A percentile compares a stretch with the other conserved stretches of the same genome.
phyloP scores from a whole-genome alignment of 1,139 yeast genomes.

The Barnettozyma hawaiiensis region DNA sequence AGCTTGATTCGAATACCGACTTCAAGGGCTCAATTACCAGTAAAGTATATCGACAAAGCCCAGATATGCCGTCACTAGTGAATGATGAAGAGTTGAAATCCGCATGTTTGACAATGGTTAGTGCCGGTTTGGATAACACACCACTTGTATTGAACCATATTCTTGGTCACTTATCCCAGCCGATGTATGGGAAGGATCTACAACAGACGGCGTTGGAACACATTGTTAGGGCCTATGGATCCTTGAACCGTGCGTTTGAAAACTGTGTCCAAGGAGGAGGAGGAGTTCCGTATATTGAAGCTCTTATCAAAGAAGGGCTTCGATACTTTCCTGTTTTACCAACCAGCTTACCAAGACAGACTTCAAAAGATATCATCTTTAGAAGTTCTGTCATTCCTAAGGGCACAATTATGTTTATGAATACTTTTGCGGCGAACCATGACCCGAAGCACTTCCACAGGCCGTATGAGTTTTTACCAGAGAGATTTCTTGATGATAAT shows the following conservation, averaged over 20 bases:
- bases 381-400: constrained; percentile 42
- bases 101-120: constrained; percentile 67
- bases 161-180: constrained; percentile 55
- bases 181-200: constrained; percentile 36
- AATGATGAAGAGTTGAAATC: constrained; percentile 47
- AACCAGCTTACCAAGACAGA: constrained; percentile 55
- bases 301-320: constrained; percentile 58
- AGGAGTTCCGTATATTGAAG: constrained; percentile 48
- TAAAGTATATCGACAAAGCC: constrained; percentile 28
- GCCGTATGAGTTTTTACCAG: constrained; percentile 53
- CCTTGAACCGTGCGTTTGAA: constrained; percentile 47
- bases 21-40: constrained; percentile 42
- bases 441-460: constrained; percentile 42
- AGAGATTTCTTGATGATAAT: constrained; percentile 44
- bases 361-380: constrained; percentile 44
- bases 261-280: constrained; percentile 33
- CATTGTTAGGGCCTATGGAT: constrained; percentile 28
- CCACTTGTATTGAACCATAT: constrained; percentile 59
- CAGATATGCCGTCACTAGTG: constrained; percentile 23
- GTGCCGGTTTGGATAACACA: constrained; percentile 75
- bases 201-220: constrained; percentile 36
- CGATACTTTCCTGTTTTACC: constrained; percentile 65
- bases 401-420: constrained; percentile 56
- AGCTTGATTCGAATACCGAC: constrained; percentile 25
- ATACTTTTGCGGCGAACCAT: constrained; percentile 67